Evolutionary conservation across 2,329 filamentous ascomycete species (phyloP), one percentile per base, ranked within the genome.

Genomic region (Arthrobotrys iridis): DNA sequence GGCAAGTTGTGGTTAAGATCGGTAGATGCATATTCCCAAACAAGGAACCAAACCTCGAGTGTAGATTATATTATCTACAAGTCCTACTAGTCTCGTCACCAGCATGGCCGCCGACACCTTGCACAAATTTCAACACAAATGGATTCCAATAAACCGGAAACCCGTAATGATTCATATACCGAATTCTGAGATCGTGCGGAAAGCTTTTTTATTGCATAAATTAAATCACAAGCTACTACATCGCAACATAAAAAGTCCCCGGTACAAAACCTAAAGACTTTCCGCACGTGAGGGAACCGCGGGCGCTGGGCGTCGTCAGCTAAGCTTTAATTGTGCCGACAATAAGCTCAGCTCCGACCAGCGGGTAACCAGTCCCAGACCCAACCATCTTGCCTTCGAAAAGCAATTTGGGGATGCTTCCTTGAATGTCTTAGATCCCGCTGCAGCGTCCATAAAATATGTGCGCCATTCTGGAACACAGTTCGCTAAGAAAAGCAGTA

Each of bases 391-490:
- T 59, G 52, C 52, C 59, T 46, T 43, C 62, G 57, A 66, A 57
- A 48, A 60, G 48, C 57, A 65, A 72, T 58, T 35, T 30, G 30
- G 58, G 64, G 64, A 48, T 59, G 55, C 57, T 55, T 55, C 50
- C 10, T 60, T 22, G 45, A 52, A 50, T 75, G 71, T 75, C 71
- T 75, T 68, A 75, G 63, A 68, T 60, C 46, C 63, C 71, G 63
- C 45, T 58, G 37, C 18, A 48, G 63, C 11, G 45, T 46, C 26
- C 66, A 57, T 24, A 57, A 20, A 33, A 45, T n/a, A n/a, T 40
- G 45, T 68, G 71, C 71, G 71, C 71, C 71, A 75, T 75, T 75
- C 71, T 75, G 71, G 71, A 58, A 75, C 71, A 68, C 63, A 40
- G 45, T 33, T 75, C 71, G 71, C 71, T 57, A 68, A 58, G 63